Base-by-base conservation (phyloP, 2,329 filamentous ascomycete genomes). In the Talaromyces sp. region DNA sequence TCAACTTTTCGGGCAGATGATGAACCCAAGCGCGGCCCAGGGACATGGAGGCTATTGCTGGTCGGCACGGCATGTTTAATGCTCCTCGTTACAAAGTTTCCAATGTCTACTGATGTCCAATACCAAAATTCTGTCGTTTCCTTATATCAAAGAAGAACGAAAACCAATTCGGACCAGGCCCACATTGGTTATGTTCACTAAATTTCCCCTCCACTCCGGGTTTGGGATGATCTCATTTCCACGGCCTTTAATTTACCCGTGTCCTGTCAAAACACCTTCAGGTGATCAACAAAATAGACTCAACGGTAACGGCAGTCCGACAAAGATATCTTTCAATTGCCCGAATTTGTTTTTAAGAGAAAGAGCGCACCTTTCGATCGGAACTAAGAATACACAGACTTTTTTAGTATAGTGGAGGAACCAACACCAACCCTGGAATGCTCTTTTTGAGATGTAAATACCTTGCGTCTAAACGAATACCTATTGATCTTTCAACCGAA, bases 21-120 rank as follows among this genome's bases (percentile, higher is more conserved):
- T 94, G 90, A 67, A 88, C 86, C 73, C 88, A 89, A 71, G 86
- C 87, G 57, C 89, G 87, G 47, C 90, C 90, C 0, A 93, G 82
- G 49, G 89, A 92, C 82, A 92, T 90, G 67, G 88, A 89, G 63
- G 87, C 87, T 72, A 93, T 92, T 52, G 85, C 89, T 68, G 88
- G 84, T 11, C 63, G 63, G 49, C 49, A 41, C 11, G 63, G 49
- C 63, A 65, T 65, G 3, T 2, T 27, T 39, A 25, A 15, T 19
- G 5, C 2, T 41, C 41, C 10, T 58, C 15, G 27, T 11, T 33
- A 17, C 19, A 19, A n/a, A 11, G 9, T 33, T 31, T 52, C 3
- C 5, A 13, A 10, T 52, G 17, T 31, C 5, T 19, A 19, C 17
- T 15, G 22, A 49, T 9, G 3, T 52, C 10, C 6, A 52, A 33